Conservation (phyloP, 805 yeast genomes). For the Pichia nakasei region DNA sequence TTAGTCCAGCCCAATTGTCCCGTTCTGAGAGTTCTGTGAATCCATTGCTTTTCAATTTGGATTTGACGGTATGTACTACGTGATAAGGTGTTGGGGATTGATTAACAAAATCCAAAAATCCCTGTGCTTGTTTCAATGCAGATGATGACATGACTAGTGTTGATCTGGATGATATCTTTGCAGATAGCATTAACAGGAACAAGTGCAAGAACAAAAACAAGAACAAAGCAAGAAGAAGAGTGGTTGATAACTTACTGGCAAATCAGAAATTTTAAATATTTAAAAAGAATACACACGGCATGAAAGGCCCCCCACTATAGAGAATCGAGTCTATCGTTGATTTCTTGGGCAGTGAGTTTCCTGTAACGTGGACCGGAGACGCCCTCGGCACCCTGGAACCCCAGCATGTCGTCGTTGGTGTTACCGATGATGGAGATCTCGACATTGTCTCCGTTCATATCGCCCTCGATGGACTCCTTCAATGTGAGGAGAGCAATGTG, state of each 20-base stretch:
- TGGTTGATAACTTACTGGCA: too few relatives aligned
- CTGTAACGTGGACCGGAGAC: slow-evolving; percentile 86
- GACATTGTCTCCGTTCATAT: slow-evolving; percentile 91
- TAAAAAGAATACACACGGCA: not conserved
- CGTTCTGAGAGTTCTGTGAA: slow-evolving; percentile 69
- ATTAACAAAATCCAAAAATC: slow-evolving; percentile 71
- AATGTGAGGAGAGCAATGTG: slow-evolving; percentile 91
- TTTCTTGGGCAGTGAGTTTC: slow-evolving; percentile 79
- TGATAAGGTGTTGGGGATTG: slow-evolving; percentile 92
- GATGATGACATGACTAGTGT: slow-evolving; percentile 10
- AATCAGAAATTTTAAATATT: too few relatives aligned
- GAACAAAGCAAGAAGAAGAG: too few relatives aligned
- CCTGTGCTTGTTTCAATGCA: slow-evolving; percentile 36
- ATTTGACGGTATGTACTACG: slow-evolving; percentile 63
- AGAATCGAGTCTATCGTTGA: slow-evolving; percentile 91
- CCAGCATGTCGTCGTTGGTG: slow-evolving; percentile 72
- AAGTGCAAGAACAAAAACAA: too few relatives aligned
- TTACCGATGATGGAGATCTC: slow-evolving; percentile 85
- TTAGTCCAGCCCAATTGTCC: slow-evolving; percentile 52
- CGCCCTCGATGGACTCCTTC: slow-evolving; percentile 97
- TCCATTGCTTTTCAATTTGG: slow-evolving; percentile 49
- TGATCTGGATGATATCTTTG: not conserved
- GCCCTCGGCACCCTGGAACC: slow-evolving; percentile 71
- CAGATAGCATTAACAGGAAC: too few relatives aligned
- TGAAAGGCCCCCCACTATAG: slow-evolving; percentile 36